Evolutionary conservation across 331 rosid species (phyloP), one percentile per base, ranked within the genome.

Genomic region (Phaseolus coccineus): DNA sequence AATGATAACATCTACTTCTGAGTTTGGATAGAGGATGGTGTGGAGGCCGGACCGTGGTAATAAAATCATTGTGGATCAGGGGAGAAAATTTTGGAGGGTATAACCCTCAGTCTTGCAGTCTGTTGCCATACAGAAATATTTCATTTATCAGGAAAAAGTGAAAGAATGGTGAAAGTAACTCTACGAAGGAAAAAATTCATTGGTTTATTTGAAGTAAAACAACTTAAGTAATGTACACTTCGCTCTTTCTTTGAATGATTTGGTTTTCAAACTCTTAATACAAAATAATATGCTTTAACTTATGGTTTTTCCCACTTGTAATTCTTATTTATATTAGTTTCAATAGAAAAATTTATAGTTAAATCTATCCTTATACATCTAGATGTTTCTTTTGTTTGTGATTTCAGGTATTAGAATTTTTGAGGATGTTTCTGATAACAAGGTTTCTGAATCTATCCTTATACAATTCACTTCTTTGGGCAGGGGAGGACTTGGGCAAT

Each of bases 391-490:
- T 63, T 77, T 79, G 64, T 75, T 78, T 86, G 77, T 84, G 81
- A 53, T 85, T 87, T 82, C 96, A 95, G 99, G 99, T 81, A 90
- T 95, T 80, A 85, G 99, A 87, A 87, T 95, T 78, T 91, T 93
- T 75, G 98, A 95, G 86, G 98, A 95, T 88, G 88, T 95, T 81
- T 87, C 94, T 24, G 86, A 84, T 77, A 42, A 82, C 87, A 89
- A 89, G 98, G 98, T 93, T 87, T 78, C 53, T n/a, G 25, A 22
- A 22, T 55, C 62, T 55, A 22, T 55, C 15, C 62, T 24, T 55
- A 62, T 52, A 39, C 47, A 63, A n/a, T 46, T 37, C 31, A 39
- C 19, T 73, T 66, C 33, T 76, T 80, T 40, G 62, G 28, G 65
- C 27, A 14, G 69, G 79, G 57, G 28, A 33, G 56, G 51, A 19